phyloP scores from a whole-genome alignment of 2,329 filamentous ascomycete species.

The Fusarium fracticaudum region DNA sequence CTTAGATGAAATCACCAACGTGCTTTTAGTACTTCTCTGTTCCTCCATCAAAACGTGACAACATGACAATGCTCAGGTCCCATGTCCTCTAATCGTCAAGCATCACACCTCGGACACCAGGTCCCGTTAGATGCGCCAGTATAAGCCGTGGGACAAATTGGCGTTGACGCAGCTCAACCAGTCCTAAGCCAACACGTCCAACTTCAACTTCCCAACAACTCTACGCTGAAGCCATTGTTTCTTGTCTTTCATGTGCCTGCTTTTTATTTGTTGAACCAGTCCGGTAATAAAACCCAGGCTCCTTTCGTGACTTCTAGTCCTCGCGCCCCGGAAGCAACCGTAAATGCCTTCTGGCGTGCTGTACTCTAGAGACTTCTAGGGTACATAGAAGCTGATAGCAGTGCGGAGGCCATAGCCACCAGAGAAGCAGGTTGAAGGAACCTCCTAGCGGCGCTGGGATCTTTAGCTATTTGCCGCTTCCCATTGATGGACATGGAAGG shows the following conservation, averaged over 20 bases:
- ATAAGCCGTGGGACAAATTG: neutral
- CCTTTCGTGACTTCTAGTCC: neutral
- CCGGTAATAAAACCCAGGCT: neutral
- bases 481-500: neutral
- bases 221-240: rapidly evolving
- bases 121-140: neutral
- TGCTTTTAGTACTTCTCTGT: neutral
- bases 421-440: neutral
- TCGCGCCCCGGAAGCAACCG: neutral
- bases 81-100: neutral
- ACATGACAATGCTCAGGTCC: neutral
- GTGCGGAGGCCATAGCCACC: neutral
- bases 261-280: neutral
- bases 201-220: neutral
- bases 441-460: neutral
- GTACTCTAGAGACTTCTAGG: neutral
- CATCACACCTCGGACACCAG: neutral
- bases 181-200: neutral
- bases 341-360: neutral
- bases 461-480: neutral
- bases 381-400: neutral
- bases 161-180: neutral
- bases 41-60: neutral
- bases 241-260: neutral
- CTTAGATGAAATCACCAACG: neutral